A percentile compares a stretch with the other conserved stretches of the same genome.
These are phyloP conservation scores for Polytolypa hystricis DNA, from an alignment of 2,329 filamentous ascomycete species.

Conservation along the genomic window DNA sequence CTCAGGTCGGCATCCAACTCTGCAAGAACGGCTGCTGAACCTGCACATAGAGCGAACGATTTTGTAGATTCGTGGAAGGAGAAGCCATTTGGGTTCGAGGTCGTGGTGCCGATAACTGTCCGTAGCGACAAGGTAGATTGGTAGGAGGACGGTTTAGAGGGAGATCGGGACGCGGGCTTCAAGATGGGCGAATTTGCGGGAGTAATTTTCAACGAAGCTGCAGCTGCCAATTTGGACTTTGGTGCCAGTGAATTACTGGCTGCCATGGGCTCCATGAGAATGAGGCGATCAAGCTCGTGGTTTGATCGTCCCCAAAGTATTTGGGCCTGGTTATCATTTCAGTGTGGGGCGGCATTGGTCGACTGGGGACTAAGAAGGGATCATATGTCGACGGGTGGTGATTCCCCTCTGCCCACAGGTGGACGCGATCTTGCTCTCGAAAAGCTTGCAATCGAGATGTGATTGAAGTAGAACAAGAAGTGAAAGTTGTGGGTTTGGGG, in stretches of 20 bases:
- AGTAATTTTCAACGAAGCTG: slow-evolving; percentile 50
- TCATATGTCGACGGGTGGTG: too few relatives aligned
- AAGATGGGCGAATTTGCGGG: slow-evolving; percentile 66
- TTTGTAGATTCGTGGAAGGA: slow-evolving; percentile 60
- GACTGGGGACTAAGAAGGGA: too few relatives aligned
- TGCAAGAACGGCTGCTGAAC: slow-evolving; percentile 84
- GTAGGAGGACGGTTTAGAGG: slow-evolving; percentile 37
- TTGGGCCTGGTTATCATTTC: slow-evolving; percentile 18
- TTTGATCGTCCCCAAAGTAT: slow-evolving; percentile 19
- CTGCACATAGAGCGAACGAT: slow-evolving; percentile 80
- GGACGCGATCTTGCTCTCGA: too few relatives aligned
- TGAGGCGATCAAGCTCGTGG: slow-evolving; percentile 12
- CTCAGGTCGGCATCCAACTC: slow-evolving; percentile 56
- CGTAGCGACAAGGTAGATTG: slow-evolving; percentile 55
- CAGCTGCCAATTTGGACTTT: slow-evolving; percentile 25
- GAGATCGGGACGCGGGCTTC: slow-evolving; percentile 52
- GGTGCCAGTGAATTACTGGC: slow-evolving; percentile 15
- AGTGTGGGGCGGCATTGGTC: slow-evolving; percentile 20
- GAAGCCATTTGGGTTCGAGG: slow-evolving; percentile 72
- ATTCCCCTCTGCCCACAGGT: too few relatives aligned
- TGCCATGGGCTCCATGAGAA: slow-evolving; percentile 25
- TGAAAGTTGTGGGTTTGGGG: too few relatives aligned
- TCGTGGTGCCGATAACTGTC: slow-evolving; percentile 85
- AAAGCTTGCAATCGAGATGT: too few relatives aligned
- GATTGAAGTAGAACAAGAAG: too few relatives aligned